phyloP scores from a whole-genome alignment of 768 basidiomycete species.

The Podaxis mareebaensis region DNA sequence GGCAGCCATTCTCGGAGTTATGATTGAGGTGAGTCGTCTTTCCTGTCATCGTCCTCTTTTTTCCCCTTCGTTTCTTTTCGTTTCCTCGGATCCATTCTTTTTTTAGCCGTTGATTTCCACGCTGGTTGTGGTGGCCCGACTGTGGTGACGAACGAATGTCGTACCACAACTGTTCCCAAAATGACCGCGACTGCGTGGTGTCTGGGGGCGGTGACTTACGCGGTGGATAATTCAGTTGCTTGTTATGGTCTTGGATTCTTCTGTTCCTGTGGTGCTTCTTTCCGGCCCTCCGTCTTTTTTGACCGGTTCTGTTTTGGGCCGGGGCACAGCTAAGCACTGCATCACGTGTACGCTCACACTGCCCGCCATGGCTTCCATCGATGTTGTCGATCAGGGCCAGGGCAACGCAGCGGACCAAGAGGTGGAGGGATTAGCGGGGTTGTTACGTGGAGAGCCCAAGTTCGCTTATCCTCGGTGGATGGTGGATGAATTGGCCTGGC shows the following conservation, averaged over 20 bases:
- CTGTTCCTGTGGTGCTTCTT: neutral
- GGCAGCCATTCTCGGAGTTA: slow-evolving; percentile 84
- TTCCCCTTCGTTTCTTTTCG: slow-evolving; percentile 7
- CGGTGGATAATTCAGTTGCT: neutral
- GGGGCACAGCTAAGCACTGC: no score
- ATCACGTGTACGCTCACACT: neutral
- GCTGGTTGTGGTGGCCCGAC: neutral
- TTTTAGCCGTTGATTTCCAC: neutral
- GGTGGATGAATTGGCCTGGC: neutral
- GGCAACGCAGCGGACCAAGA: neutral
- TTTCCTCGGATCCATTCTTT: neutral
- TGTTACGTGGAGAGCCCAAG: neutral
- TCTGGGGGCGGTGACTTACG: neutral
- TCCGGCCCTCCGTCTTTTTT: neutral
- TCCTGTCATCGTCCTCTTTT: slow-evolving; percentile 3
- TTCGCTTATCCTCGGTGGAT: neutral
- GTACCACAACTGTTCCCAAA: slow-evolving; percentile 11
- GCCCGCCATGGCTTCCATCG: neutral
- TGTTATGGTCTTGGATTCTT: slow-evolving; percentile 1
- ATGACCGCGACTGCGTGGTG: neutral
- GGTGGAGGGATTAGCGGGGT: neutral
- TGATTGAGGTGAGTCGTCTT: slow-evolving; percentile 77
- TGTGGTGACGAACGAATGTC: neutral
- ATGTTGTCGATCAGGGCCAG: neutral
- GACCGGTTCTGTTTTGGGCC: neutral